phyloP scores from a whole-genome alignment of 2,329 filamentous ascomycete species.

The Fusarium dimerum region DNA sequence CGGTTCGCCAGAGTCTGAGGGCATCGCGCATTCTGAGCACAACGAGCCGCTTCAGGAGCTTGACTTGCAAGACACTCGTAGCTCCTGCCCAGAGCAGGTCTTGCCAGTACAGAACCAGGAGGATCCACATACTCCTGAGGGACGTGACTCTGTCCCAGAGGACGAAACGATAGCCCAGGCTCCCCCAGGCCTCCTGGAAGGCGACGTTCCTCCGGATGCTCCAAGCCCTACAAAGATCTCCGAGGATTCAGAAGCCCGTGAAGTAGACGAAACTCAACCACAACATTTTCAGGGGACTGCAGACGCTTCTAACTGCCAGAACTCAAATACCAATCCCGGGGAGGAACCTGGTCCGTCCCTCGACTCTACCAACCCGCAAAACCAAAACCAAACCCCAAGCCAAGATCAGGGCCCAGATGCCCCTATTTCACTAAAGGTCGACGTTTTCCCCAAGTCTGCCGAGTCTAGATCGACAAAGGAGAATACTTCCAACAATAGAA shows the following conservation, averaged over 20 bases:
- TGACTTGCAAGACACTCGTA: not conserved
- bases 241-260: not conserved
- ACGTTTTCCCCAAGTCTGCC: not conserved
- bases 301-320: not conserved
- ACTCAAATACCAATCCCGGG: not conserved
- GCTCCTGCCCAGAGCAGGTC: not conserved
- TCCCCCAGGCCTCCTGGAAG: not conserved
- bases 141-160: not conserved
- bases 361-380: not conserved
- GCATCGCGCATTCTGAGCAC: not conserved
- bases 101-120: not conserved
- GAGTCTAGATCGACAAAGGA: too few relatives aligned
- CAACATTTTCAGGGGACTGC: not conserved
- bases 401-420: not conserved
- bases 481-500: constrained; percentile 1
- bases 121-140: not conserved
- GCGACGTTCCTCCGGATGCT: not conserved
- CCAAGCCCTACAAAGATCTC: not conserved
- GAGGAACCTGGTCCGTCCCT: not conserved
- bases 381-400: not conserved
- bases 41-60: not conserved
- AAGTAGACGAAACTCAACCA: not conserved
- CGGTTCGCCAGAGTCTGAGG: not conserved
- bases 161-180: not conserved
- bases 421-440: not conserved